Base-by-base conservation (phyloP, 106 monocot genomes). In the Xerophyta viscosa region DNA sequence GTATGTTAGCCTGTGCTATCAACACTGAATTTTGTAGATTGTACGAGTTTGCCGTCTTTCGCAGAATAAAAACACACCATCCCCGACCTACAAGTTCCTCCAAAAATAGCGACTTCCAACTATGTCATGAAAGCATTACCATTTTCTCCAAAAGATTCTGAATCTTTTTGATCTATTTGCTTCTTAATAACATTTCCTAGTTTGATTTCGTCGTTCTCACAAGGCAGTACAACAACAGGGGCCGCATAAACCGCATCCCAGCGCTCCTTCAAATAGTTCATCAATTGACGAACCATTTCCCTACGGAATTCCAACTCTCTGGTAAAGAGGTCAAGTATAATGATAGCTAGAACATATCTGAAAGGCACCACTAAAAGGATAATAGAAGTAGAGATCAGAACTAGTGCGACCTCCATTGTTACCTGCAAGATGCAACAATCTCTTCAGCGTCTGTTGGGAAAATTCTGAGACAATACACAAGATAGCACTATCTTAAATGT, bases 241-340 rank as follows among this genome's bases (percentile, higher is more conserved):
- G 94, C 67, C 39, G 94, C 94, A 56, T 80, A 68, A 23, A 96
- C 66, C 1, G 88, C 60, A 22, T 67, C 88, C 94, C 94, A 96
- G 18, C 73, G 56, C 8, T 96, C 94, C 62, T 50, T 78, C 37
- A 96, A 0, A 48, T 88, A 76, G 49, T 0, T 67, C 48, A 3
- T 73, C 61, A 96, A 88, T 39, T 69, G 74, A 39, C 62, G 51
- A 7, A 78, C 77, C 88, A 68, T 81, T 24, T 96, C 84, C 27
- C 63, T 75, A 20, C 88, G 80, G 51, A 96, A 96, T 27, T 88
- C 84, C 22, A 96, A 54, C 36, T 96, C 81, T 30, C 94, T 48
- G 3, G 94, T 96, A 52, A 96, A 96, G 24, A 84, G 58, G 71
- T 96, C 94, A 15, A 88, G 44, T n/a, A 84, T 52, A 43, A 78